Percentiles rank a stretch among this genome's conserved stretches.
Evolutionary conservation across 805 yeast species (phyloP).

Genomic region (Yamadazyma sp.): DNA sequence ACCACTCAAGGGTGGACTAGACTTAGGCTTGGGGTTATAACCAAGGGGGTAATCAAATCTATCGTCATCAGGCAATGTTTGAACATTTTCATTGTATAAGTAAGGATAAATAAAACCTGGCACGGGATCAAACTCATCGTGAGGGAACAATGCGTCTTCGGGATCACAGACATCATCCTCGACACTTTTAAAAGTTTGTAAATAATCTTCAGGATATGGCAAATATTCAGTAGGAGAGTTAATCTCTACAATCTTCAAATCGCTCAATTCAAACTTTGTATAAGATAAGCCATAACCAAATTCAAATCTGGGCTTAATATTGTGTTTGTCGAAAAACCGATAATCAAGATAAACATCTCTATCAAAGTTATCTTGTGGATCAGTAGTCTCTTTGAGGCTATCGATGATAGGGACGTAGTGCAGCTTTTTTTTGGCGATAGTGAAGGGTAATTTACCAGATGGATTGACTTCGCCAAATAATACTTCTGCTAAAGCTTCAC

Average conservation of each 20-base stretch:
- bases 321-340: conserved; percentile 55
- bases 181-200: conserved; percentile 40
- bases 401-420: conserved; percentile 48
- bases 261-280: conserved; percentile 39
- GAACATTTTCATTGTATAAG: conserved; percentile 37
- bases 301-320: conserved; percentile 56
- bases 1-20: conserved; percentile 45
- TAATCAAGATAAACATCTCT: conserved; percentile 55
- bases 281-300: conserved; percentile 65
- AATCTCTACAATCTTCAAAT: conserved; percentile 42
- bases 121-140: conserved; percentile 49
- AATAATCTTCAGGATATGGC: conserved; percentile 47
- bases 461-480: conserved; percentile 63
- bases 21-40: conserved; percentile 33
- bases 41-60: conserved; percentile 40
- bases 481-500: conserved; percentile 57
- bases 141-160: conserved; percentile 54
- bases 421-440: conserved; percentile 53
- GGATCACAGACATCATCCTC: conserved; percentile 54
- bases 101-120: conserved; percentile 61
- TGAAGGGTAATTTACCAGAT: conserved; percentile 62
- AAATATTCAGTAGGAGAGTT: conserved; percentile 45
- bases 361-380: conserved; percentile 46
- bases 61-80: conserved; percentile 36
- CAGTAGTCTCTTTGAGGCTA: conserved; percentile 24